Evolutionary conservation across 148 eudicot genomes (phyloP).

Genomic region (Fagopyrum homotropicum): DNA sequence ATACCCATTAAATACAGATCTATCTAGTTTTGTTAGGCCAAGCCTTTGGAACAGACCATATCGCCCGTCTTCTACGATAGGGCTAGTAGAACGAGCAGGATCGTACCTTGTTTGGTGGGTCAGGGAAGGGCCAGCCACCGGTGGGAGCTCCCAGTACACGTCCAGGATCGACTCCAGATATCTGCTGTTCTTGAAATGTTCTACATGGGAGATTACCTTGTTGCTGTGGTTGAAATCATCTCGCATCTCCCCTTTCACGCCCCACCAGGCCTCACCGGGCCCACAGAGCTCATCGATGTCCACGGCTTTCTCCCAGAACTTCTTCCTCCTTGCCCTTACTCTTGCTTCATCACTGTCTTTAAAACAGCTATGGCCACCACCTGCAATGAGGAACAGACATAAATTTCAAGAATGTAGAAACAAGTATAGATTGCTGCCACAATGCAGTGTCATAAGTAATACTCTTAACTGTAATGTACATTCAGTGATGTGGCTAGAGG

Average conservation of each 20-base stretch:
- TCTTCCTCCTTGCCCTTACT: constrained; percentile 57
- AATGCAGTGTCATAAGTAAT: no score
- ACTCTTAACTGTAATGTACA: background rate
- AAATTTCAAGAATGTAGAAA: no score
- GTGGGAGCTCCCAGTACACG: constrained; percentile 95
- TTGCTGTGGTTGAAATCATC: constrained; percentile 94
- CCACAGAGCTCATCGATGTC: constrained; percentile 83
- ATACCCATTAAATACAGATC: constrained; percentile 86
- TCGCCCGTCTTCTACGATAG: constrained; percentile 91
- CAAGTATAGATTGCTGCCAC: no score
- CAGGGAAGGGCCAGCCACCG: constrained; percentile 90
- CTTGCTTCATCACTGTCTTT: constrained; percentile 91
- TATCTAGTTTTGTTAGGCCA: constrained; percentile 52
- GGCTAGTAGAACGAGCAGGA: constrained; percentile 72
- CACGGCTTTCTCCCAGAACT: constrained; percentile 90
- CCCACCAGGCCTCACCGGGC: constrained; percentile 94
- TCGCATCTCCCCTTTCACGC: constrained; percentile 82
- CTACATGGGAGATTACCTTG: constrained; percentile 51
- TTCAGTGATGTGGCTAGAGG: background rate
- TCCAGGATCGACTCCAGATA: constrained; percentile 85
- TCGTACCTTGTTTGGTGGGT: constrained; percentile 95
- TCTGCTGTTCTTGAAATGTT: constrained; percentile 85
- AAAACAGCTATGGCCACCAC: constrained; percentile 98
- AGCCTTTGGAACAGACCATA: constrained; percentile 72
- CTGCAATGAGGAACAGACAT: constrained; percentile 22